phyloP scores from a whole-genome alignment of 2,329 filamentous ascomycete genomes.

The Phyllosticta paracitricarpa region DNA sequence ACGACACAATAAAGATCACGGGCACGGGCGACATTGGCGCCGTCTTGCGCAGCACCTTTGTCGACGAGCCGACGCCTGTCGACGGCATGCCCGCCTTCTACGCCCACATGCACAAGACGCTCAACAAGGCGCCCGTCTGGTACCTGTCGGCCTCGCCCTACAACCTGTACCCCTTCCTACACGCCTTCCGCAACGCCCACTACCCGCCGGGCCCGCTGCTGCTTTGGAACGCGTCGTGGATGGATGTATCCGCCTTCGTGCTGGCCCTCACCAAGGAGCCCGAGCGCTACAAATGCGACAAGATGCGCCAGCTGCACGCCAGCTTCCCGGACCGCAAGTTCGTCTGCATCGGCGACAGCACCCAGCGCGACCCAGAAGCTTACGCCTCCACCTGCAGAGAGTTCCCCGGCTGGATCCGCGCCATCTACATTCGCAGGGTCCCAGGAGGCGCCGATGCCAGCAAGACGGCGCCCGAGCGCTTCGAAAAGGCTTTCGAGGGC shows the following conservation, averaged over 20 bases:
- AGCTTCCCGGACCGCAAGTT: slow-evolving; percentile 75
- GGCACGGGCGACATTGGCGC: slow-evolving; percentile 69
- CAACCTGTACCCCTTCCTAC: slow-evolving; percentile 84
- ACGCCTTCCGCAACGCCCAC: slow-evolving; percentile 57
- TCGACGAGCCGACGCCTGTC: slow-evolving; percentile 61
- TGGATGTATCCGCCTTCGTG: slow-evolving; percentile 71
- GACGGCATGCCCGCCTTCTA: slow-evolving; percentile 81
- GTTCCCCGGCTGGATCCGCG: slow-evolving; percentile 65
- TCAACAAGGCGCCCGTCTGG: slow-evolving; percentile 66
- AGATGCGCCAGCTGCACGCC: slow-evolving; percentile 64
- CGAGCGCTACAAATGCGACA: slow-evolving; percentile 73
- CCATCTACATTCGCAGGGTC: slow-evolving; percentile 80
- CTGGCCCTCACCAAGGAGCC: slow-evolving; percentile 71
- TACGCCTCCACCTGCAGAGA: slow-evolving; percentile 69
- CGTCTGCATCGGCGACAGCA: slow-evolving; percentile 81
- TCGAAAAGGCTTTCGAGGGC: slow-evolving; percentile 71
- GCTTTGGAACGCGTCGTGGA: slow-evolving; percentile 76
- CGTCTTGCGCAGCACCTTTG: slow-evolving; percentile 76
- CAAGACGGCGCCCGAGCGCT: slow-evolving; percentile 55
- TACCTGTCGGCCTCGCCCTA: slow-evolving; percentile 92
- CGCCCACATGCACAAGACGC: slow-evolving; percentile 46
- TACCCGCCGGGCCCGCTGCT: slow-evolving; percentile 74
- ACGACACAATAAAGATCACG: slow-evolving; percentile 92
- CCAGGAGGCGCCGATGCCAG: slow-evolving; percentile 65
- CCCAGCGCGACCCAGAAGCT: slow-evolving; percentile 81